phyloP scores from a whole-genome alignment of 352 stramenopile species.

The Phytophthora litchii region DNA sequence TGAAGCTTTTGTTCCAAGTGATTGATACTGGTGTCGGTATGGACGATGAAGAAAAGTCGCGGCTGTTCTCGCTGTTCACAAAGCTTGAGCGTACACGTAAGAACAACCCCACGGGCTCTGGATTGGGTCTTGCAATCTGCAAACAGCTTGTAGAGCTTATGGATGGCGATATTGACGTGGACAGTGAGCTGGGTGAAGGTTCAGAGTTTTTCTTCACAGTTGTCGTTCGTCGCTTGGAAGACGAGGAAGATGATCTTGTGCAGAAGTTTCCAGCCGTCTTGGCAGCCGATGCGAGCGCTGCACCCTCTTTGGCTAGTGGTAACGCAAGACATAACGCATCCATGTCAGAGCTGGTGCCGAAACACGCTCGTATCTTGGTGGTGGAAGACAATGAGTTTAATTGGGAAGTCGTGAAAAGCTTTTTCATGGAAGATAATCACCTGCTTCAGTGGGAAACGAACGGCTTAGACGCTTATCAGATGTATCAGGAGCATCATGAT shows the following conservation, averaged over 20 bases:
- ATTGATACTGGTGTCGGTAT: constrained; percentile 75
- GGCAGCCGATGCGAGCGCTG: constrained; percentile 20
- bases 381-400: constrained; percentile 93
- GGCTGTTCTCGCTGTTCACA: constrained; percentile 68
- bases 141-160: constrained; percentile 79
- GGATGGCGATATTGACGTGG: constrained; percentile 71
- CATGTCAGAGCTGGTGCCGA: constrained; percentile 49
- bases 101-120: constrained; percentile 73
- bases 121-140: constrained; percentile 73
- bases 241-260: constrained; percentile 51
- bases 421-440: constrained; percentile 83
- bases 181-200: constrained; percentile 66
- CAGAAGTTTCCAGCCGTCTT: constrained; percentile 55
- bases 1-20: constrained; percentile 76
- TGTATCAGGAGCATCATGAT: constrained; percentile 79
- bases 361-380: constrained; percentile 78
- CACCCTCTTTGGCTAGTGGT: constrained; percentile 18
- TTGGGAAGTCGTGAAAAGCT: constrained; percentile 91
- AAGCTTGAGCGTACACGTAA: constrained; percentile 70
- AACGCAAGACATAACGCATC: constrained; percentile 28
- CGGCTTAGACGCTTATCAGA: constrained; percentile 65
- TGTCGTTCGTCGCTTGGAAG: constrained; percentile 53
- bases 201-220: constrained; percentile 79
- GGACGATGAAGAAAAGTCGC: constrained; percentile 67
- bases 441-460: constrained; percentile 86